A percentile compares a stretch with the other conserved stretches of the same genome.
These are phyloP conservation scores for Penicillium thymicola DNA, from an alignment of 2,329 filamentous ascomycete genomes.

Conservation along the genomic window DNA sequence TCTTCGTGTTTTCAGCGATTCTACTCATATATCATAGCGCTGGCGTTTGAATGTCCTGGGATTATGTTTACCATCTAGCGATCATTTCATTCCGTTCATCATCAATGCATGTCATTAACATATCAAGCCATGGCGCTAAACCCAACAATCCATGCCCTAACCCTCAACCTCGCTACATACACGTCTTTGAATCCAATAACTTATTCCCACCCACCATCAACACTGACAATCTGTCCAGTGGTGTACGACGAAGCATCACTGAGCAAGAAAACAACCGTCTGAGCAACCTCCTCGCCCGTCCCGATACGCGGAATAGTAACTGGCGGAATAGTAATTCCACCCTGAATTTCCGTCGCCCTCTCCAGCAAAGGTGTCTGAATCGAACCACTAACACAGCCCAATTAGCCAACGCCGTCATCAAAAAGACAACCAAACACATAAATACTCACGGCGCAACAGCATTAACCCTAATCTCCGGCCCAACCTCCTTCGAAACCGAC, in stretches of 20 bases:
- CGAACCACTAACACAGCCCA: slow-evolving; percentile 20
- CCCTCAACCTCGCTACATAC: background rate
- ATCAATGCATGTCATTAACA: background rate
- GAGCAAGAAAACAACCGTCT: slow-evolving; percentile 49
- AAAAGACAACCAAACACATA: background rate
- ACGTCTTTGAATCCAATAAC: background rate
- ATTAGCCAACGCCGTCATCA: background rate
- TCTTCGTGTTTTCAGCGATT: slow-evolving; percentile 3
- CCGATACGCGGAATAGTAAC: slow-evolving; percentile 30
- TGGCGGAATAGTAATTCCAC: slow-evolving; percentile 8
- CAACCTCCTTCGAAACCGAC: slow-evolving; percentile 39
- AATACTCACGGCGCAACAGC: slow-evolving; percentile 42
- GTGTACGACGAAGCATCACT: slow-evolving; percentile 47
- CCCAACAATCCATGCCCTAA: background rate
- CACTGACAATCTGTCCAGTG: slow-evolving; percentile 45
- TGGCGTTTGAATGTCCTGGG: slow-evolving; percentile 1
- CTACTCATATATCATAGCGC: slow-evolving; percentile 3
- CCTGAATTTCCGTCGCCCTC: slow-evolving; percentile 25
- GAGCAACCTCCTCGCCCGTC: slow-evolving; percentile 38
- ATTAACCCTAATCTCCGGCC: slow-evolving; percentile 40
- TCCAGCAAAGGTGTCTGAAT: slow-evolving; percentile 37
- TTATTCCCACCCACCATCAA: slow-evolving; percentile 48
- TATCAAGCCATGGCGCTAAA: background rate
- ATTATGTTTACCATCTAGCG: background rate
- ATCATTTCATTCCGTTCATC: background rate